A percentile compares a stretch with the other conserved stretches of the same genome.
phyloP scores from a whole-genome alignment of 345 rosid genomes.

The Cardiospermum halicacabum region DNA sequence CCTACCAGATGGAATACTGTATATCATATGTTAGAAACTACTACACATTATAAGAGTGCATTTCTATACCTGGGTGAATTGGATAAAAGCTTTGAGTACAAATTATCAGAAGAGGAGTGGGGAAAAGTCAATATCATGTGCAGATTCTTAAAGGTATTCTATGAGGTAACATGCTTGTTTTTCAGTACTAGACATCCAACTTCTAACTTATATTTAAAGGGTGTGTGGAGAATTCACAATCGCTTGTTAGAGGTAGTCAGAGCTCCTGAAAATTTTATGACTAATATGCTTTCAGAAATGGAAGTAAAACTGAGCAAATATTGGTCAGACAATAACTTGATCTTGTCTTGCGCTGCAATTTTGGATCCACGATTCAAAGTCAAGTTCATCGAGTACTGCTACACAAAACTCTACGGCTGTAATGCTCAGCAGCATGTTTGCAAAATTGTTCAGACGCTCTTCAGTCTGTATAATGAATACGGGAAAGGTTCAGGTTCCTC shows the following conservation, averaged over 20 bases:
- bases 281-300: slow-evolving; percentile 19
- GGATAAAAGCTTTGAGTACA: slow-evolving; percentile 18
- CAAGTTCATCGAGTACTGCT: slow-evolving; percentile 27
- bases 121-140: slow-evolving; percentile 13
- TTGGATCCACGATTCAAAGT: slow-evolving; percentile 27
- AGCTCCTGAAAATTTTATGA: slow-evolving; percentile 23
- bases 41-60: slow-evolving; percentile 17
- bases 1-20: slow-evolving; percentile 21
- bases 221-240: slow-evolving; percentile 19
- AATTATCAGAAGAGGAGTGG: slow-evolving; percentile 27
- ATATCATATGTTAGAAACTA: slow-evolving; percentile 26
- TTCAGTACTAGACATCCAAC: slow-evolving; percentile 18
- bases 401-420: slow-evolving; percentile 21
- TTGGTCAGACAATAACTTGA: slow-evolving; percentile 23
- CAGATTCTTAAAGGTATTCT: slow-evolving; percentile 22
- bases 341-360: slow-evolving; percentile 23
- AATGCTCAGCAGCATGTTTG: slow-evolving; percentile 19
- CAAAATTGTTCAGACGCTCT: slow-evolving; percentile 12
- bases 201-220: slow-evolving; percentile 24
- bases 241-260: slow-evolving; percentile 13
- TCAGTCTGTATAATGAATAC: slow-evolving; percentile 19
- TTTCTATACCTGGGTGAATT: slow-evolving; percentile 19
- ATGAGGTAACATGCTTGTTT: slow-evolving; percentile 17
- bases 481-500: slow-evolving; percentile 12
- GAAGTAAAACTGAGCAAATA: slow-evolving; percentile 19